These are phyloP conservation scores for Clitopilus hobsonii DNA, from an alignment of 768 basidiomycete species.

Conservation along the genomic window DNA sequence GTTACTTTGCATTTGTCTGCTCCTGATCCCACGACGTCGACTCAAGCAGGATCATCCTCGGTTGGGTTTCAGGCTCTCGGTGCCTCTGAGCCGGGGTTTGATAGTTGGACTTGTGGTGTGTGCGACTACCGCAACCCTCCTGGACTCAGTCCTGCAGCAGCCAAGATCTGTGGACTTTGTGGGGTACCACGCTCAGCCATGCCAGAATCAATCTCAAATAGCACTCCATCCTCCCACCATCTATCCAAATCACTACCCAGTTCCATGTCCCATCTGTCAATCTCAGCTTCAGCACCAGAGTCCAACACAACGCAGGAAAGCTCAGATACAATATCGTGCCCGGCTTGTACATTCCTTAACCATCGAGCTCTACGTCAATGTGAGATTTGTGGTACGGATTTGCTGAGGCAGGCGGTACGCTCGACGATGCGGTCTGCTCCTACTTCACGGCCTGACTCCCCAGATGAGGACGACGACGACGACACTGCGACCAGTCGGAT, in stretches of 20 bases:
- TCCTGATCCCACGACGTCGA: conserved; percentile 14
- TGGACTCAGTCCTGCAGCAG: conserved; percentile 63
- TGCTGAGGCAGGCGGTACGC: conserved; percentile 36
- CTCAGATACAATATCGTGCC: conserved; percentile 55
- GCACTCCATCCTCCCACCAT: conserved; percentile 16
- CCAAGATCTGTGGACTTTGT: conserved; percentile 74
- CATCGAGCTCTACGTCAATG: conserved; percentile 67
- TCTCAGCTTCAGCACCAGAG: conserved; percentile 30
- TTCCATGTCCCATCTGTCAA: conserved; percentile 26
- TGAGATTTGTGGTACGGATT: conserved; percentile 79
- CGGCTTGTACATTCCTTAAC: conserved; percentile 91
- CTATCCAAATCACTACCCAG: conserved; percentile 36
- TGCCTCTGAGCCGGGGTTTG: conserved; percentile 29
- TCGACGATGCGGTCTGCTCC: conserved; percentile 55
- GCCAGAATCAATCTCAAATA: conserved; percentile 17
- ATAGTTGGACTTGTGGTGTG: conserved; percentile 83
- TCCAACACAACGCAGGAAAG: conserved; percentile 25
- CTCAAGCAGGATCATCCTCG: conserved; percentile 7
- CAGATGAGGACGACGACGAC: conserved; percentile 27
- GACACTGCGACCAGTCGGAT: conserved; percentile 34
- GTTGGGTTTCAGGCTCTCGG: conserved; percentile 6
- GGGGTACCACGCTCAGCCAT: conserved; percentile 61
- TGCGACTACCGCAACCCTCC: conserved; percentile 82
- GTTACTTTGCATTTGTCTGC: conserved; percentile 67
- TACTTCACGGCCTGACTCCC: conserved; percentile 61